These are phyloP conservation scores for Cladosporium sp. DNA, from an alignment of 2,329 filamentous ascomycete species.

Conservation along the genomic window DNA sequence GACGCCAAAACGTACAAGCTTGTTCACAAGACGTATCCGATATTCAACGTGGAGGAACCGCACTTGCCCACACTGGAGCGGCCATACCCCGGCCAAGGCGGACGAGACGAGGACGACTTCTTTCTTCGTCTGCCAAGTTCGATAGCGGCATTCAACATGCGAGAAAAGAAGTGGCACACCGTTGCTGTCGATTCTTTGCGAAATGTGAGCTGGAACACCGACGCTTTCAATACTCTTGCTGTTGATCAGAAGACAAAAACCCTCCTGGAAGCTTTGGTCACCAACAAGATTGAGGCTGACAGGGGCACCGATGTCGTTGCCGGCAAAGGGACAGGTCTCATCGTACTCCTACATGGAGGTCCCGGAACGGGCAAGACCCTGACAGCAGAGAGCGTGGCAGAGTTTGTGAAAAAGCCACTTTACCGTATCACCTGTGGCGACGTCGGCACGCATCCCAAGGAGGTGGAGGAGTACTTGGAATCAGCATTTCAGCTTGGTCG, in stretches of 20 bases:
- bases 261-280: background rate
- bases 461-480: constrained; percentile 1
- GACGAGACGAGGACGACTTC: too few relatives aligned
- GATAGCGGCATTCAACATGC: too few relatives aligned
- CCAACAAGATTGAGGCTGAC: background rate
- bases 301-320: background rate
- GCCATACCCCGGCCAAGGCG: too few relatives aligned
- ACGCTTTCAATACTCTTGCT: background rate
- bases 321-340: constrained; percentile 32
- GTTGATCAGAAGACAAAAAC: background rate
- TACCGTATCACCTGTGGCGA: constrained; percentile 23
- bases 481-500: constrained; percentile 41
- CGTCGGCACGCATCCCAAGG: background rate
- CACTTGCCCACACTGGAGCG: too few relatives aligned
- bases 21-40: too few relatives aligned
- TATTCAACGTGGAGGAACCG: too few relatives aligned
- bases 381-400: constrained; percentile 33
- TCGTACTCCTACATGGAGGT: constrained; percentile 31
- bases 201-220: background rate
- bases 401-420: constrained; percentile 35
- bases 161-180: too few relatives aligned
- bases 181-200: too few relatives aligned
- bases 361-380: constrained; percentile 35
- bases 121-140: too few relatives aligned
- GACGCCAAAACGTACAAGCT: too few relatives aligned